Evolutionary conservation across 2,329 filamentous ascomycete species (phyloP), one percentile per base, ranked within the genome.

Genomic region (Nakataea oryzae): DNA sequence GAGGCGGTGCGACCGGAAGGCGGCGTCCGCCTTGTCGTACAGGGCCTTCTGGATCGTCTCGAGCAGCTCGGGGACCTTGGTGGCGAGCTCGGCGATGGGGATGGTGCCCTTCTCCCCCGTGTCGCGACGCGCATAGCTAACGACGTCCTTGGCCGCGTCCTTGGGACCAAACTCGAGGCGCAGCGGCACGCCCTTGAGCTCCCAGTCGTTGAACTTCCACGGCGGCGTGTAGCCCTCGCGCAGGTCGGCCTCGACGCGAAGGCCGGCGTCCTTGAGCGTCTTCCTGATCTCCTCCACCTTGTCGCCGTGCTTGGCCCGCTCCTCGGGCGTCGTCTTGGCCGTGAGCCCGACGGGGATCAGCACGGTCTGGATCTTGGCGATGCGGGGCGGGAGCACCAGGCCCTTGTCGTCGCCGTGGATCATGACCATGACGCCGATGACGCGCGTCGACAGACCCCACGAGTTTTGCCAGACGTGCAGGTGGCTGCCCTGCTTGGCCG

Each of bases 151-250:
- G 66, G 90, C 91, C 14, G 89, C 88, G 72, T 97, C 95, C 77
- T 96, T 96, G 70, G 95, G 93, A 7, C 96, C 96, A 71, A 96
- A 96, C 75, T 99, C 95, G 63, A 99, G 83, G 64, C 95, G 89
- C 50, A 99, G 84, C 58, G 96, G 95, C 55, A 97, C 89, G 73
- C 96, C 95, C 78, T 93, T 96, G 69, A 97, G 83, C 75, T 99
- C 96, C 91, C 92, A 97, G 77, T 99, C 93, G 77, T 96, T 96
- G 81, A 99, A 99, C 77, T 99, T 99, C 87, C 90, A 97, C 66
- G 91, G 92, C 54, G 95, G 93, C 64, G 92, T 86, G 86, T 97
- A 96, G 67, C 89, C 90, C 60, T 97, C 93, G 64, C 96, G 88
- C 73, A 86, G 83, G 73, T 99, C 95, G 60, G 87, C 85, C 67